phyloP scores from a whole-genome alignment of 208 protist genomes.

The Naegleria gruberi region DNA sequence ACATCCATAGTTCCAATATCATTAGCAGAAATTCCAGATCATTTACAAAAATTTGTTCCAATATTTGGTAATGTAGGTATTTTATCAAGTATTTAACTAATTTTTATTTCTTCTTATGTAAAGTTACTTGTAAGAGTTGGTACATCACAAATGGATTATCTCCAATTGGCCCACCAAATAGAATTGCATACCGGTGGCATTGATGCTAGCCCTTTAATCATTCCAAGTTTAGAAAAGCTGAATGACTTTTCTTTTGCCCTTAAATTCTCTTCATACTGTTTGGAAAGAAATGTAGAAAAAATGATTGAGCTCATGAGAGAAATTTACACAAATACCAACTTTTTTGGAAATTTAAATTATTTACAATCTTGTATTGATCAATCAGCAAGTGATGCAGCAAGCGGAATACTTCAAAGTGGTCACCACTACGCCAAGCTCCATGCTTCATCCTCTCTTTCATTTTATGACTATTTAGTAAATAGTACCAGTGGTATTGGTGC shows the following conservation, averaged over 20 bases:
- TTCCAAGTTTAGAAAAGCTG: background rate
- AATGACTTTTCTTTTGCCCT: background rate
- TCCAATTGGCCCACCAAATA: background rate
- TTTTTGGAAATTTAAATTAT: background rate
- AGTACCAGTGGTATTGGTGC: background rate
- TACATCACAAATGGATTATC: background rate
- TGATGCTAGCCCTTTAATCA: background rate
- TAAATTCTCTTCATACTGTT: background rate
- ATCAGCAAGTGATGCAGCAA: background rate
- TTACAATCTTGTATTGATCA: slow-evolving; percentile 9
- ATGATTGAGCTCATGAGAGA: background rate
- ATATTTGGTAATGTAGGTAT: background rate
- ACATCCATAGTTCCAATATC: background rate
- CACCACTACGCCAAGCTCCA: background rate
- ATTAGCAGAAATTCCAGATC: background rate
- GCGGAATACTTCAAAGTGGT: background rate
- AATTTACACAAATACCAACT: background rate
- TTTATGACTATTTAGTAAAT: background rate
- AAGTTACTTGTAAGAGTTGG: background rate
- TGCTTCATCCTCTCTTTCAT: background rate
- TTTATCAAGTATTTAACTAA: background rate
- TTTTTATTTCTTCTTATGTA: background rate
- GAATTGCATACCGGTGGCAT: slow-evolving; percentile 6
- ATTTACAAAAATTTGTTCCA: background rate
- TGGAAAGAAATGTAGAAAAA: slow-evolving; percentile 1